Evolutionary conservation across 352 stramenopile species (phyloP).

Genomic region (Thalassiosira livingstoniorum): DNA sequence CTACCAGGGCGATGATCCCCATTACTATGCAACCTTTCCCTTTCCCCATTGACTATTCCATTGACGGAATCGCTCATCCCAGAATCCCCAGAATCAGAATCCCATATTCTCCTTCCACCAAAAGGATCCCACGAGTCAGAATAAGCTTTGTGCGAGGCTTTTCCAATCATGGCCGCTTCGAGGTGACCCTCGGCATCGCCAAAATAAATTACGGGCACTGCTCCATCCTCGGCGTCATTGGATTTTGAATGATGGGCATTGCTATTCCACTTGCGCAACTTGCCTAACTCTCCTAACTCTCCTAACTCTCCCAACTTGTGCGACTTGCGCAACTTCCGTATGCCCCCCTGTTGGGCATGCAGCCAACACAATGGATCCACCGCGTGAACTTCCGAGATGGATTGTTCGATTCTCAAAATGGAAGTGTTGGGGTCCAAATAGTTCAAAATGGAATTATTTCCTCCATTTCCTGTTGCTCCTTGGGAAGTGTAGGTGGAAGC

Average conservation of each 20-base stretch:
- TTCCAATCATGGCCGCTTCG: slow-evolving; percentile 71
- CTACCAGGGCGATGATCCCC: not conserved
- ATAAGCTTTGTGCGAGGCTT: slow-evolving; percentile 46
- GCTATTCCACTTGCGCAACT: slow-evolving; percentile 3
- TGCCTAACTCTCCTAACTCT: slow-evolving; percentile 27
- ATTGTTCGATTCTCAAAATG: slow-evolving; percentile 71
- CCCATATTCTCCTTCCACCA: slow-evolving; percentile 55
- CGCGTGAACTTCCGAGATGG: slow-evolving; percentile 55
- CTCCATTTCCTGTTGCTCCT: not conserved
- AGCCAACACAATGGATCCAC: slow-evolving; percentile 80
- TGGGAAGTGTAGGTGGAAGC: no score
- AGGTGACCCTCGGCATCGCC: slow-evolving; percentile 68
- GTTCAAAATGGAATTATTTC: slow-evolving; percentile 17
- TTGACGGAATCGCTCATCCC: slow-evolving; percentile 1
- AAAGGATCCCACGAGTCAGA: slow-evolving; percentile 72
- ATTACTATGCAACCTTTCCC: not conserved
- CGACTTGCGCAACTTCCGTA: slow-evolving; percentile 23
- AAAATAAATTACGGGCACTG: slow-evolving; percentile 69
- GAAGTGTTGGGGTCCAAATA: slow-evolving; percentile 35
- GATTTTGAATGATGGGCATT: not conserved
- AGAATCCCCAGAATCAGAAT: no score
- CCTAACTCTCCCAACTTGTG: no score
- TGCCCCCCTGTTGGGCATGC: slow-evolving; percentile 60
- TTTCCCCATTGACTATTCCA: slow-evolving; percentile 1
- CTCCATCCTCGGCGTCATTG: slow-evolving; percentile 6